Evolutionary conservation across 345 rosid species (phyloP).

Genomic region (Gossypium herbaceum): DNA sequence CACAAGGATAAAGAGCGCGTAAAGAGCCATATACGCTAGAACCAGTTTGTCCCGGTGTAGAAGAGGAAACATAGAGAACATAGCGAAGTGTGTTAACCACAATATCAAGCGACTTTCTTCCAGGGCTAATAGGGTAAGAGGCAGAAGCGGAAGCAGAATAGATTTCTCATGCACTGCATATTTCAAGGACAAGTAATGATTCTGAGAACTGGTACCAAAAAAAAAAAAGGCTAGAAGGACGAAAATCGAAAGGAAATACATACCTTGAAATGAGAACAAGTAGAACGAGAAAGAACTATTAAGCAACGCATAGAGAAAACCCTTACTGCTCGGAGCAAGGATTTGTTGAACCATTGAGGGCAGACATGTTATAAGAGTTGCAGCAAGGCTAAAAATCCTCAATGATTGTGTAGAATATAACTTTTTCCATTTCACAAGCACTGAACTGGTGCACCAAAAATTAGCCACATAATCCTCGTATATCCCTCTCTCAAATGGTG

Average conservation of each 20-base stretch:
- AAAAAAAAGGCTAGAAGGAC: constrained; percentile 5
- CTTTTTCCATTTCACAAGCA: constrained; percentile 83
- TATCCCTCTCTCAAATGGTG: constrained; percentile 96
- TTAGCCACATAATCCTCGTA: constrained; percentile 97
- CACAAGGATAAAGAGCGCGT: constrained; percentile 48
- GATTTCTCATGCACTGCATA: constrained; percentile 97
- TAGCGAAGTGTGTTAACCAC: constrained; percentile 56
- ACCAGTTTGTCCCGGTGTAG: constrained; percentile 69
- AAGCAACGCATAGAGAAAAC: constrained; percentile 73
- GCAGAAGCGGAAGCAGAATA: constrained; percentile 81
- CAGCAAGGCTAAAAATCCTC: constrained; percentile 53
- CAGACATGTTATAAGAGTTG: constrained; percentile 58
- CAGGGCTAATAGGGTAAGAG: constrained; percentile 68
- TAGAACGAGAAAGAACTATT: constrained; percentile 86
- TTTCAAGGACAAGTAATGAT: not conserved
- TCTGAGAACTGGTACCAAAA: not conserved
- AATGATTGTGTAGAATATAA: constrained; percentile 54
- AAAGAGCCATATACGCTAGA: constrained; percentile 53
- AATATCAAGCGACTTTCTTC: constrained; percentile 50
- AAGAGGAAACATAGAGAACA: constrained; percentile 95
- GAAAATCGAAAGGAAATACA: not conserved
- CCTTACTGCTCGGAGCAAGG: constrained; percentile 64
- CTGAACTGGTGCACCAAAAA: constrained; percentile 87
- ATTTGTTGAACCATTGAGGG: constrained; percentile 95
- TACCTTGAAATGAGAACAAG: constrained; percentile 89